Conservation (phyloP, 2,329 filamentous ascomycete genomes). For the Verticillium klebahnii region DNA sequence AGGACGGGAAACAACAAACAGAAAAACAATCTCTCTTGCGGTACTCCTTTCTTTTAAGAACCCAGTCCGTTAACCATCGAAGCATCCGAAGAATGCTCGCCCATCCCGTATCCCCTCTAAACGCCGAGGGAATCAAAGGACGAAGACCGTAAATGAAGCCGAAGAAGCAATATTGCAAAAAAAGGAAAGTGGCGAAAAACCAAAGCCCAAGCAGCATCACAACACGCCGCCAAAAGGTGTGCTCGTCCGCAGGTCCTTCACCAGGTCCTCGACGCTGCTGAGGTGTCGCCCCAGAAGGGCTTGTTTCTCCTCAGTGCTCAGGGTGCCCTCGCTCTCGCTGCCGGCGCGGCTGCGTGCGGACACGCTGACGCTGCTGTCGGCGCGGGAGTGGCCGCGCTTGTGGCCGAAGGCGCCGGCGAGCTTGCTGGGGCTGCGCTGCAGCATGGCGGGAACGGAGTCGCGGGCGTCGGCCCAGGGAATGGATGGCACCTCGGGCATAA, state of each 20-base stretch:
- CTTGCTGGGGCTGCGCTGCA: slow-evolving; percentile 67
- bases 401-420: slow-evolving; percentile 51
- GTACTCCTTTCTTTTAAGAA: neutral
- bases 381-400: slow-evolving; percentile 19
- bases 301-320: slow-evolving; percentile 78
- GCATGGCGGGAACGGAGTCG: slow-evolving; percentile 43
- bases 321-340: slow-evolving; percentile 41
- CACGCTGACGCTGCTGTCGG: slow-evolving; percentile 23
- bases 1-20: neutral
- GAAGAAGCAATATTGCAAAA: slow-evolving; percentile 10
- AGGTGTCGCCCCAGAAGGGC: slow-evolving; percentile 70
- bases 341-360: slow-evolving; percentile 27
- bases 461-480: slow-evolving; percentile 44
- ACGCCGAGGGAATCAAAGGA: slow-evolving; percentile 9
- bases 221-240: slow-evolving; percentile 66
- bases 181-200: slow-evolving; percentile 3
- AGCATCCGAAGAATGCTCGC: neutral
- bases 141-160: slow-evolving; percentile 4
- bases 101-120: slow-evolving; percentile 6
- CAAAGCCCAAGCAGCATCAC: slow-evolving; percentile 23
- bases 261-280: slow-evolving; percentile 77
- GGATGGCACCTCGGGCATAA: slow-evolving; percentile 81
- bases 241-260: slow-evolving; percentile 76
- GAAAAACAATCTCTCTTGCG: neutral
- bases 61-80: neutral